phyloP scores from a whole-genome alignment of 2,329 filamentous ascomycete species.

The Epichloe hybrida region DNA sequence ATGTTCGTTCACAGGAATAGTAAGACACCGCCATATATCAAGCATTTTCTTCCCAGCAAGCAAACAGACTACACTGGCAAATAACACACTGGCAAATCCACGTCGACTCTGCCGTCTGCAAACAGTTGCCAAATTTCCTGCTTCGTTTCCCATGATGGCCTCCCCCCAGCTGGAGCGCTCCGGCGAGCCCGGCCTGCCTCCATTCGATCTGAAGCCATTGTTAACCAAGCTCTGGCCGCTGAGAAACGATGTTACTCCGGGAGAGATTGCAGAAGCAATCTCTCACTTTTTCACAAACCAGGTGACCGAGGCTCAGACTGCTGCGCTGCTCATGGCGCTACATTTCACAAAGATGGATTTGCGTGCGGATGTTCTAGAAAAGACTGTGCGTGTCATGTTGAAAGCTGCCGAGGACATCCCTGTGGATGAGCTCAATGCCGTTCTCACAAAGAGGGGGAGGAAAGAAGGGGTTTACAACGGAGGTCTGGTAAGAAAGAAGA shows the following conservation, averaged over 20 bases:
- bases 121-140: not conserved
- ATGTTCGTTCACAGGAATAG: too few species aligned
- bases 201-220: slow-evolving; percentile 53
- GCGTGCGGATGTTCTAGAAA: slow-evolving; percentile 71
- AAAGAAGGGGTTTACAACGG: slow-evolving; percentile 65
- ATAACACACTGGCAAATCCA: too few species aligned
- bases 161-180: slow-evolving; percentile 12
- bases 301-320: slow-evolving; percentile 77
- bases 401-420: slow-evolving; percentile 64
- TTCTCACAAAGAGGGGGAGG: slow-evolving; percentile 46
- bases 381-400: slow-evolving; percentile 75
- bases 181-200: slow-evolving; percentile 17
- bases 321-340: slow-evolving; percentile 75
- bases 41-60: not conserved
- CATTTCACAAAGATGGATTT: slow-evolving; percentile 84
- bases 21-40: not conserved
- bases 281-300: slow-evolving; percentile 84
- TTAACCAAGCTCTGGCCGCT: slow-evolving; percentile 59
- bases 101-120: not conserved
- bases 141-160: slow-evolving; percentile 15
- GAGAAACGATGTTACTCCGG: slow-evolving; percentile 45
- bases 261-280: slow-evolving; percentile 81
- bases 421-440: slow-evolving; percentile 41
- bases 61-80: too few species aligned
- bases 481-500: slow-evolving; percentile 52